phyloP scores from a whole-genome alignment of 257 asterid species.

The Solanum pinnatisectum region DNA sequence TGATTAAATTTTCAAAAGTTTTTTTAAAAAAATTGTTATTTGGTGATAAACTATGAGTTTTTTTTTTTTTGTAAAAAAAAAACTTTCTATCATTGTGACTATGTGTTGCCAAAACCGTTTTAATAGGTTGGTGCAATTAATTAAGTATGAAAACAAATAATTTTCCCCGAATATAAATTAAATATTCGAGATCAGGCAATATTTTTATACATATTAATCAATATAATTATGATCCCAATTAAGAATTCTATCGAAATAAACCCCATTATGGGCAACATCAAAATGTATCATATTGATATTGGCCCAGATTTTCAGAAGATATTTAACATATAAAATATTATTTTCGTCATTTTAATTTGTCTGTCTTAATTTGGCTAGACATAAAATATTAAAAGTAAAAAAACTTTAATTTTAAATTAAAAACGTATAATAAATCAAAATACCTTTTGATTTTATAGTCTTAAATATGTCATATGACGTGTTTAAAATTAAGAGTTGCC shows the following conservation, averaged over 20 bases:
- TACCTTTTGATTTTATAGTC: neutral
- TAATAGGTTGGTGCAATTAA: neutral
- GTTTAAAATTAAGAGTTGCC: neutral
- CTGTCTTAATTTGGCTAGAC: neutral
- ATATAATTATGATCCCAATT: neutral
- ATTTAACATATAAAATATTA: neutral
- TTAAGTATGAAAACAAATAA: neutral
- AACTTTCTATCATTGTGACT: neutral
- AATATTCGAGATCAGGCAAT: neutral
- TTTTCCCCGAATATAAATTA: neutral
- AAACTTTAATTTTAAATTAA: neutral
- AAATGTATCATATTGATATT: neutral
- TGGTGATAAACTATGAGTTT: neutral
- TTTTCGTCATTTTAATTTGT: neutral
- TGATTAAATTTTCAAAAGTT: too few relatives aligned
- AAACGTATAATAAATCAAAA: neutral
- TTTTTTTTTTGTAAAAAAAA: too few relatives aligned
- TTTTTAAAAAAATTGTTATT: neutral
- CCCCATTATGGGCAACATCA: neutral
- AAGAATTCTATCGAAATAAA: neutral
- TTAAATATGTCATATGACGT: neutral
- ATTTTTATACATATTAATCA: neutral
- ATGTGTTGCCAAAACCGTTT: neutral
- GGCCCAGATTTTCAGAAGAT: neutral
- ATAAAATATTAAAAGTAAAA: neutral